Evolutionary conservation across 2,329 filamentous ascomycete species (phyloP).

Genomic region (Cytospora chrysosperma): DNA sequence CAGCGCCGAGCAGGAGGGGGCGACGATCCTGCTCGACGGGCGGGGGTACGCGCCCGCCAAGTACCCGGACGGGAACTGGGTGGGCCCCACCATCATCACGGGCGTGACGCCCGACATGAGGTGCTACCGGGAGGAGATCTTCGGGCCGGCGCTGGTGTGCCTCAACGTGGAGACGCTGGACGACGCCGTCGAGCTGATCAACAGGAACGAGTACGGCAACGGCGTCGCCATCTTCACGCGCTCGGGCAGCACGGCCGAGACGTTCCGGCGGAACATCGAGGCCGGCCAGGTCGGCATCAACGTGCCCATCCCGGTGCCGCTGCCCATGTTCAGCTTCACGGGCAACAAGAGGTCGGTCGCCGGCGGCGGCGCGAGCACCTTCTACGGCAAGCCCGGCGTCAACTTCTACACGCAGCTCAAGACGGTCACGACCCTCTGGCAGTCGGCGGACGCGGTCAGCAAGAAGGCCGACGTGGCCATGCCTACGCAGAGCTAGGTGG

Average conservation of each 20-base stretch:
- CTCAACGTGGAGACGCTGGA: conserved; percentile 76
- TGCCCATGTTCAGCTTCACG: conserved; percentile 72
- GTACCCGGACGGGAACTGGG: conserved; percentile 83
- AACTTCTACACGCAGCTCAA: conserved; percentile 97
- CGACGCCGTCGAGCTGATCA: conserved; percentile 78
- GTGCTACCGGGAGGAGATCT: conserved; percentile 85
- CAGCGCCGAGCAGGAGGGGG: conserved; percentile 76
- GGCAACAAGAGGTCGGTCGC: conserved; percentile 88
- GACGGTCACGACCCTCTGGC: conserved; percentile 94
- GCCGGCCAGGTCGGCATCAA: conserved; percentile 86
- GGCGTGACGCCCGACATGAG: conserved; percentile 78
- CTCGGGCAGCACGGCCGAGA: conserved; percentile 72
- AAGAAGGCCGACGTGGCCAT: conserved; percentile 72
- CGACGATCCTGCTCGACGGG: conserved; percentile 79
- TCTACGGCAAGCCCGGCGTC: conserved; percentile 90
- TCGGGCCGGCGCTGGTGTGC: conserved; percentile 80
- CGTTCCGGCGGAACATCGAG: conserved; percentile 78
- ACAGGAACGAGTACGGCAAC: conserved; percentile 84
- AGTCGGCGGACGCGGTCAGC: conserved; percentile 68
- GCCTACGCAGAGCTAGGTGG: conserved; percentile 44
- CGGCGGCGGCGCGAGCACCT: conserved; percentile 87
- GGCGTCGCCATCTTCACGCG: conserved; percentile 82
- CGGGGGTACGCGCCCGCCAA: conserved; percentile 71
- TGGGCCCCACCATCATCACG: conserved; percentile 79
- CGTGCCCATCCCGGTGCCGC: conserved; percentile 71